phyloP scores from a whole-genome alignment of 495 filamentous ascomycete genomes.

The Pseudoneurospora amorphoporcata region DNA sequence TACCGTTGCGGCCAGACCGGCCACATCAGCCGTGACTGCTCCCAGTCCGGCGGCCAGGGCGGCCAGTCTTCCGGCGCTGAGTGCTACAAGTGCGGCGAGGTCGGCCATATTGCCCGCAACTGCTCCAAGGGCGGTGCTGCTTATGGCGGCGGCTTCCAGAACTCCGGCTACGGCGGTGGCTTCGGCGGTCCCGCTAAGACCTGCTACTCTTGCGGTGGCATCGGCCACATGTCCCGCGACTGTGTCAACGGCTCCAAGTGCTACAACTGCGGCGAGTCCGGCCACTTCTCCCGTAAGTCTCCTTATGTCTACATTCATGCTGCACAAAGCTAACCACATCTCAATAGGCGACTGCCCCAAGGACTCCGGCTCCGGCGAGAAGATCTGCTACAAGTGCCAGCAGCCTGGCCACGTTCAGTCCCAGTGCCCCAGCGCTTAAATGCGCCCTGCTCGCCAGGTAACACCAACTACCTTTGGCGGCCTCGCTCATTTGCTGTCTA shows the following conservation, averaged over 20 bases:
- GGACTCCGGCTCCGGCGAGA: conserved; percentile 63
- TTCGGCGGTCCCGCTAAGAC: conserved; percentile 55
- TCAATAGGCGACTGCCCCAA: conserved; percentile 64
- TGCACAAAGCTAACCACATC: not conserved
- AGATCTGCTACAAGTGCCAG: conserved; percentile 99
- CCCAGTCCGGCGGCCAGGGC: conserved; percentile 36
- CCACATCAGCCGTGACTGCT: conserved; percentile 91
- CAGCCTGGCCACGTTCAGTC: conserved; percentile 94
- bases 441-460: not conserved
- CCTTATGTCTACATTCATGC: not conserved
- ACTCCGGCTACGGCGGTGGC: conserved; percentile 38
- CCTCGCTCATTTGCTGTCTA: conserved; percentile 13
- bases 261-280: conserved; percentile 97
- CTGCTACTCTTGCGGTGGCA: conserved; percentile 94
- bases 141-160: conserved; percentile 35
- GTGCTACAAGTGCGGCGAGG: conserved; percentile 98
- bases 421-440: conserved; percentile 61
- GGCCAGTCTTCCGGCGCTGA: conserved; percentile 39
- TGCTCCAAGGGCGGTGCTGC: conserved; percentile 55
- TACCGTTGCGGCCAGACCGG: conserved; percentile 84
- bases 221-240: conserved; percentile 93
- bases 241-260: conserved; percentile 99
- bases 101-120: conserved; percentile 95
- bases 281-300: conserved; percentile 66
- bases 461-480: conserved; percentile 5